A percentile compares a stretch with the other conserved stretches of the same genome.
phyloP scores from a whole-genome alignment of 441 rosid species.

The Codiaeum variegatum region DNA sequence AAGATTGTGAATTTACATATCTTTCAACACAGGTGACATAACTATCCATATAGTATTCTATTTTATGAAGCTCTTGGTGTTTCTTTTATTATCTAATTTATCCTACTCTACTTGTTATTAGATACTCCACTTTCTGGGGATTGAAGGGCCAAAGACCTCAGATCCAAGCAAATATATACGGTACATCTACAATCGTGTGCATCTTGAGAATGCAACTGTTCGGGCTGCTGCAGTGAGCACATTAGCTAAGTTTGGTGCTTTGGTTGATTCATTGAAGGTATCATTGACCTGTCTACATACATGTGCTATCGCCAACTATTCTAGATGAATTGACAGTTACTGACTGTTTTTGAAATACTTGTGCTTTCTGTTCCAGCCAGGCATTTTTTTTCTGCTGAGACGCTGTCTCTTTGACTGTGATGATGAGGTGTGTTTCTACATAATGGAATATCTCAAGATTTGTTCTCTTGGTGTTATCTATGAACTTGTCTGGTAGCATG shows the following conservation, averaged over 20 bases:
- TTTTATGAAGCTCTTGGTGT: background rate
- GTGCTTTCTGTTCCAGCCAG: slow-evolving; percentile 57
- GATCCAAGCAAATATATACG: slow-evolving; percentile 95
- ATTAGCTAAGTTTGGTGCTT: slow-evolving; percentile 90
- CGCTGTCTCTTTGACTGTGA: slow-evolving; percentile 93
- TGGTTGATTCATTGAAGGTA: slow-evolving; percentile 87
- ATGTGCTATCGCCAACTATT: background rate
- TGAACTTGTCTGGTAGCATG: too few relatives aligned
- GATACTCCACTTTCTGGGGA: slow-evolving; percentile 97
- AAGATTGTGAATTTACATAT: slow-evolving; percentile 98
- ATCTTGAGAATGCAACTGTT: slow-evolving; percentile 97
- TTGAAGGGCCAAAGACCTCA: slow-evolving; percentile 94
- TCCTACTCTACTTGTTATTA: slow-evolving; percentile 25
- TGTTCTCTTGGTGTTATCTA: background rate
- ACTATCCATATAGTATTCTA: slow-evolving; percentile 15
- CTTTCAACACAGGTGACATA: slow-evolving; percentile 85
- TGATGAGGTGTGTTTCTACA: slow-evolving; percentile 72
- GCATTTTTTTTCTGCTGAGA: slow-evolving; percentile 74
- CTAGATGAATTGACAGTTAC: slow-evolving; percentile 7
- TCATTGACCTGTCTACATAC: slow-evolving; percentile 9
- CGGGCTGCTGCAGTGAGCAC: slow-evolving; percentile 97
- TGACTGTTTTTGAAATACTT: slow-evolving; percentile 17
- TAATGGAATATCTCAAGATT: background rate
- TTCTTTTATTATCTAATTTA: background rate
- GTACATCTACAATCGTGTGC: slow-evolving; percentile 93